phyloP scores from a whole-genome alignment of 2,329 filamentous ascomycete genomes.

The Fusarium armeniacum region DNA sequence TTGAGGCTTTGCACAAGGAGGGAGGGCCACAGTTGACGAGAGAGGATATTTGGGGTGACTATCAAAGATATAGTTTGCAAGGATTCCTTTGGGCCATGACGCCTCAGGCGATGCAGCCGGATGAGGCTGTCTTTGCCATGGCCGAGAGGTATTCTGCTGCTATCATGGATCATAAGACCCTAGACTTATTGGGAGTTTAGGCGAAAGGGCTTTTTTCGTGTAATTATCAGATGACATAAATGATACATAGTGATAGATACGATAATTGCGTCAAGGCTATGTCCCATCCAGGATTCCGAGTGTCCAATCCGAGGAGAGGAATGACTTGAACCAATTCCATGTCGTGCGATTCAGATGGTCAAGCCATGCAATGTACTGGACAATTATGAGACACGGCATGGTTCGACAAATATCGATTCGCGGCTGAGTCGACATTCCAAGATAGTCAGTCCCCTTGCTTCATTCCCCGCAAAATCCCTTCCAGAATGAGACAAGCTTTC shows the following conservation, averaged over 20 bases:
- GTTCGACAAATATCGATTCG: not conserved
- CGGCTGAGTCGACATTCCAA: not conserved
- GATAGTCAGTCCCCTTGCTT: not conserved
- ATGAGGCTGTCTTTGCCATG: slow-evolving; percentile 9
- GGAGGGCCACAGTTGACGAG: not conserved
- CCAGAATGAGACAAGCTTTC: not conserved
- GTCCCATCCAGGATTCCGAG: not conserved
- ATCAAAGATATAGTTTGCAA: not conserved
- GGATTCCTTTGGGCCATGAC: slow-evolving; percentile 15
- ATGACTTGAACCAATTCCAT: not conserved
- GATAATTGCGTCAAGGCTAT: not conserved
- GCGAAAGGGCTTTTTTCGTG: not conserved
- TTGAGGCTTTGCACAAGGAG: slow-evolving; percentile 3
- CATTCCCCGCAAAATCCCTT: not conserved
- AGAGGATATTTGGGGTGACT: slow-evolving; percentile 7
- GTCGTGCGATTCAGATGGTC: not conserved
- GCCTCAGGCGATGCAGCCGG: slow-evolving; percentile 2
- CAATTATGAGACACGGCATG: not conserved
- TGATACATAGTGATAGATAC: no score
- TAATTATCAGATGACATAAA: not conserved
- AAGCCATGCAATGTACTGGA: not conserved
- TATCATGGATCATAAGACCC: slow-evolving; percentile 1
- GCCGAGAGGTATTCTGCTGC: slow-evolving; percentile 1
- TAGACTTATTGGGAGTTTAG: slow-evolving; percentile 6
- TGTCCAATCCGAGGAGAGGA: not conserved